Conservation (phyloP, 305 asterid species). For the Rubia tinctorum region DNA sequence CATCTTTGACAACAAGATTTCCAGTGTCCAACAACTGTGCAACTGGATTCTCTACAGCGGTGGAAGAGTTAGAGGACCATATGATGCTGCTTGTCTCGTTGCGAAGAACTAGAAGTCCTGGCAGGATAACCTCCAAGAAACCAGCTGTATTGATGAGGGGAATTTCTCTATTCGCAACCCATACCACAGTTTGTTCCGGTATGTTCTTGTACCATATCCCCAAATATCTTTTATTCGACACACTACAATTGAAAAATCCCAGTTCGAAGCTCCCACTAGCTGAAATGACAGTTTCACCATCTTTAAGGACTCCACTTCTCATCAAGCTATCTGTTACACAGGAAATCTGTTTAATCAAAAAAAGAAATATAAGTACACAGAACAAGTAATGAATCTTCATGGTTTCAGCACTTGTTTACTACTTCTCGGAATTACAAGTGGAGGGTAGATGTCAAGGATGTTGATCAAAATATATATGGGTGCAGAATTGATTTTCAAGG, state of each 20-base stretch:
- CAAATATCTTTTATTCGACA: conserved; percentile 13
- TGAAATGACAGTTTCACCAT: conserved; percentile 29
- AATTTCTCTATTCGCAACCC: conserved; percentile 31
- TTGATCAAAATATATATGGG: background rate
- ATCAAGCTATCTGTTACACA: conserved; percentile 18
- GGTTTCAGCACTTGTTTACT: background rate
- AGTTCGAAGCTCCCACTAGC: conserved; percentile 24
- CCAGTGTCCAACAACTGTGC: conserved; percentile 28
- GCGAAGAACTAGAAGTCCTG: conserved; percentile 23
- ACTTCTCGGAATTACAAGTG: background rate
- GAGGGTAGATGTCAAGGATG: background rate
- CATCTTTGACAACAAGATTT: conserved; percentile 26
- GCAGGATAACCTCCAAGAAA: conserved; percentile 13
- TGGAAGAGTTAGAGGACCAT: conserved; percentile 23
- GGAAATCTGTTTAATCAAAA: background rate
- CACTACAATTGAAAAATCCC: conserved; percentile 25
- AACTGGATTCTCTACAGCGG: conserved; percentile 13
- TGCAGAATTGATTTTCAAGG: background rate
- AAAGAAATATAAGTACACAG: background rate
- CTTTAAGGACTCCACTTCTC: conserved; percentile 14
- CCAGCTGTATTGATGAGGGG: conserved; percentile 15
- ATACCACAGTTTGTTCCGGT: conserved; percentile 15
- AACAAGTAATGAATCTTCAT: background rate
- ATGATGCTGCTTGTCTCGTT: conserved; percentile 7
- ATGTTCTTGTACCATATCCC: conserved; percentile 32